Conservation (phyloP, 768 basidiomycete genomes). For the Russula abietina region DNA sequence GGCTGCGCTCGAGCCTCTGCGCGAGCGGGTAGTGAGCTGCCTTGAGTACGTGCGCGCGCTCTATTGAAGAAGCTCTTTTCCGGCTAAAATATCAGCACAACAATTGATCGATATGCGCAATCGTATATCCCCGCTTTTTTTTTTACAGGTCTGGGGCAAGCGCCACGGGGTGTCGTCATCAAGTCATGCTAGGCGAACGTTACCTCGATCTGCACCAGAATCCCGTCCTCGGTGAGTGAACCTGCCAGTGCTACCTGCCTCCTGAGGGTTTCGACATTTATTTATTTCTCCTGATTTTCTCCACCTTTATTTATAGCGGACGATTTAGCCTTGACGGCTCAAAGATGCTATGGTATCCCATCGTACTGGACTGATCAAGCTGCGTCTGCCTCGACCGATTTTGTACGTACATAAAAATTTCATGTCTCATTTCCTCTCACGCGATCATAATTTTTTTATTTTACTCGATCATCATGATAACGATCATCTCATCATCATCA, state of each 20-base stretch:
- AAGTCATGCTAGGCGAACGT: constrained; percentile 4
- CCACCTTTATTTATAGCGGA: constrained; percentile 4
- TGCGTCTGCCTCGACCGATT: constrained; percentile 23
- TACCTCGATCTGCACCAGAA: constrained; percentile 24
- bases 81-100: background rate
- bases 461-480: too few relatives aligned
- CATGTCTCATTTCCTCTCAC: background rate
- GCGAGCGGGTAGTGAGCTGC: constrained; percentile 59
- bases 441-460: background rate
- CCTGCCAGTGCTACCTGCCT: too few relatives aligned
- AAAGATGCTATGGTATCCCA: constrained; percentile 17
- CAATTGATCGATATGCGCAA: too few relatives aligned
- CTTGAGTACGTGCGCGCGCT: constrained; percentile 48
- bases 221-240: constrained; percentile 23
- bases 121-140: background rate
- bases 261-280: background rate
- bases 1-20: constrained; percentile 47
- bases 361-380: constrained; percentile 5
- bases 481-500: background rate
- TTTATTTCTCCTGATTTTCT: too few relatives aligned
- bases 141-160: constrained; percentile 17
- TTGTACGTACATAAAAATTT: constrained; percentile 13
- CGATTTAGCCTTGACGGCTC: constrained; percentile 21
- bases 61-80: background rate
- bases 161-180: constrained; percentile 21